phyloP scores from a whole-genome alignment of 768 basidiomycete genomes.

The Phanerochaete carnosa region DNA sequence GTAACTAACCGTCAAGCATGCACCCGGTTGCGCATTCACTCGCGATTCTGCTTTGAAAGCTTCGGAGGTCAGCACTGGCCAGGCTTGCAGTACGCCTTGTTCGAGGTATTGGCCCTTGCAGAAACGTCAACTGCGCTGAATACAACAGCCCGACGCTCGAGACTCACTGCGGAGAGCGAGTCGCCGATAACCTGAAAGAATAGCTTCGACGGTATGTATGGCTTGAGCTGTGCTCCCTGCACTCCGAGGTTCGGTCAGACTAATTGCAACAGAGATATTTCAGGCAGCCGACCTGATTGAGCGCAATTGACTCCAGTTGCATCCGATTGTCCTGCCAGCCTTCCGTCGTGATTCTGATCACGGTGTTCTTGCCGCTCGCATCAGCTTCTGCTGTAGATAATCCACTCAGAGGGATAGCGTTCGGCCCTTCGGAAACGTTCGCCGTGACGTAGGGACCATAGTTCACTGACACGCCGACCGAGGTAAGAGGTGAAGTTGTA shows the following conservation, averaged over 20 bases:
- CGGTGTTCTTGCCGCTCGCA: conserved; percentile 6
- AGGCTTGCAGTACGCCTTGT: conserved; percentile 52
- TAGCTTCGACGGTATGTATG: conserved; percentile 42
- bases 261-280: not conserved
- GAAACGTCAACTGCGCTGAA: not conserved
- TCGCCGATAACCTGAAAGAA: conserved; percentile 58
- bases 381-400: no score
- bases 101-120: conserved; percentile 51
- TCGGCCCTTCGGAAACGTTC: conserved; percentile 45
- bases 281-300: conserved; percentile 38
- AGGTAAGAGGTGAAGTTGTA: conserved; percentile 44
- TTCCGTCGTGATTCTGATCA: conserved; percentile 47
- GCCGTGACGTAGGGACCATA: conserved; percentile 43
- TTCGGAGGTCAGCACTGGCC: conserved; percentile 52
- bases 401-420: conserved; percentile 36
- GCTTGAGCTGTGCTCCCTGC: conserved; percentile 44
- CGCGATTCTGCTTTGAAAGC: conserved; percentile 49
- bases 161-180: conserved; percentile 49
- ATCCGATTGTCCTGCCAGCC: conserved; percentile 61
- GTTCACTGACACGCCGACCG: conserved; percentile 47
- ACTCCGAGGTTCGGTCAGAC: not conserved
- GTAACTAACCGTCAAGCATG: no score
- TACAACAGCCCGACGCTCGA: not conserved
- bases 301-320: conserved; percentile 42
- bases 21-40: conserved; percentile 53